Evolutionary conservation across 305 asterid species (phyloP), one percentile per base, ranked within the genome.

Genomic region (Fraxinus angustifolia): DNA sequence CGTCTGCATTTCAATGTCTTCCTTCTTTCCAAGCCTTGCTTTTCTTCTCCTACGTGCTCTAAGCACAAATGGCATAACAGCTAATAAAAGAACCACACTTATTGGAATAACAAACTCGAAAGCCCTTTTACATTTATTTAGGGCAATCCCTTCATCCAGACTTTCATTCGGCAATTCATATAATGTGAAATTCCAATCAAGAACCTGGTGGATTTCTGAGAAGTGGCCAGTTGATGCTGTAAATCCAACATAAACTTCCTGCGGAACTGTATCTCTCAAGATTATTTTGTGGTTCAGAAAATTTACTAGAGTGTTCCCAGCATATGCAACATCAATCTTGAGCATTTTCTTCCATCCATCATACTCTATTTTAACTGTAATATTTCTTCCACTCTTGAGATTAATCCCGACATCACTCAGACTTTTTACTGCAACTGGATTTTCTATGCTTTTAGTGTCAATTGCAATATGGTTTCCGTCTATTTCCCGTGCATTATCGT

Each of bases 381-480:
- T 86, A 1, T 82, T 80, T 70, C 80, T 88, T 10, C 92, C 93
- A 56, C 92, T 90, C 68, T 82, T 86, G 62, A 92, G 88, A 80
- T 88, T 60, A 23, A 91, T 79, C 16, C 90, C 93, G 0, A 83
- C 73, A 67, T 83, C 87, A 82, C 36, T 86, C 2, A 92, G 89
- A 76, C 93, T 92, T 75, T 78, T 84, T 14, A 76, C 88, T 8
- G 90, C 88, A 6, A 89, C 83, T 0, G 91, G 97, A 60, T 80
- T 48, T 33, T 89, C 90, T 6, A 89, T 74, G 8, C 87, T 90
- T 2, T 85, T 83, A 0, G 90, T 89, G 80, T 84, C 95, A 6
- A 92, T 79, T 38, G 91, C 94, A 1, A 89, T 78, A 53, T 92
- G 93, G 85, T 90, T 89, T 48, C 79, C 84, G 26, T 91, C 91